Evolutionary conservation across 2,329 filamentous ascomycete species (phyloP), one percentile per base, ranked within the genome.

Genomic region (Didymella sp.): DNA sequence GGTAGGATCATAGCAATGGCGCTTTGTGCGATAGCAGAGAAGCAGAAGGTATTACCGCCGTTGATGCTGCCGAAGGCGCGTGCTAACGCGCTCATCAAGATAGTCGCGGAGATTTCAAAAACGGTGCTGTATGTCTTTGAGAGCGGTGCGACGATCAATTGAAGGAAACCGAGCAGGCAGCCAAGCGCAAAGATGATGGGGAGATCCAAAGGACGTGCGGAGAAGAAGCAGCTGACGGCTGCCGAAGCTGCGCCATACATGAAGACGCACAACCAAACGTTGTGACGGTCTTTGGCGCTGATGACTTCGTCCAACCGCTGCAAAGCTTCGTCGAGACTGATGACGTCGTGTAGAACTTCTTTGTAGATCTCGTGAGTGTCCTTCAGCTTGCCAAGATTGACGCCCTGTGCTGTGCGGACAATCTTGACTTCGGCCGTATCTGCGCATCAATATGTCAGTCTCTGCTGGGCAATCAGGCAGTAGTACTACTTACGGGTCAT

Each of bases 331-430:
- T 91, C 88, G 1, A 90, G 85, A 12, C 86, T 82, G 19, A 91
- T 83, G 40, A 85, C 80, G 70, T 92, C 89, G 71, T 92, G 89
- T 3, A 92, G 84, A 21, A 92, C 89, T 57, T 90, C 85, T 73
- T 93, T 93, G 78, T 92, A 92, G 51, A 92, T 85, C 59, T 89
- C 84, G 67, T 92, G 89, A 2, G 88, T 84, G 63, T 92, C 89
- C 45, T 88, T 83, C 24, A 92, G 83, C 67, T 88, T 89, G 31
- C 88, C 89, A 0, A 93, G 80, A 69, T 92, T 87, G 22, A 92
- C 82, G 1, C 88, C 89, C 67, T 91, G 88, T 0, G 79, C 76
- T 0, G 85, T 83, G n/a, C 87, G 85, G 13, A 92, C 86, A 40
- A 92, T 82, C 77, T 90, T 90, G 61, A 92, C 89, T 71, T 91